These are phyloP conservation scores for Plenodomus tracheiphilus DNA, from an alignment of 2,329 filamentous ascomycete genomes.

Conservation along the genomic window DNA sequence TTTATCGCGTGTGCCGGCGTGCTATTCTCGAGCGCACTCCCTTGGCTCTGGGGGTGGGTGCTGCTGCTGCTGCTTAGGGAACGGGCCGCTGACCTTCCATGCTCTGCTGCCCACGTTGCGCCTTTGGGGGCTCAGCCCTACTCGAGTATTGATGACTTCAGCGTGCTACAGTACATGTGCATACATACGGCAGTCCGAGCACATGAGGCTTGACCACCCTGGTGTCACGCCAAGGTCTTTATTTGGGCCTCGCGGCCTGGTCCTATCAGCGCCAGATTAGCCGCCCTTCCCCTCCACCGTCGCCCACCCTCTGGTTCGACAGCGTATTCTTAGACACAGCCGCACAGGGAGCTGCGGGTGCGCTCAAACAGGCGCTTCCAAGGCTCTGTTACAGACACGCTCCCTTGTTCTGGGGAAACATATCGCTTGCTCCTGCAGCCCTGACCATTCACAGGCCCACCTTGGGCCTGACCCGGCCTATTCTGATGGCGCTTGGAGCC, in stretches of 20 bases:
- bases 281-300: slow-evolving; percentile 32
- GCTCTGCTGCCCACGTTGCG: slow-evolving; percentile 15
- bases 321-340: slow-evolving; percentile 43
- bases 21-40: slow-evolving; percentile 5
- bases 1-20: slow-evolving; percentile 3
- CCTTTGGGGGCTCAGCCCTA: slow-evolving; percentile 35
- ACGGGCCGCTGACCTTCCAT: slow-evolving; percentile 21
- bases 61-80: slow-evolving; percentile 13
- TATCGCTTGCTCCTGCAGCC: slow-evolving; percentile 25
- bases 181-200: slow-evolving; percentile 10
- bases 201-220: slow-evolving; percentile 15
- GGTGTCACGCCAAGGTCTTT: slow-evolving; percentile 29
- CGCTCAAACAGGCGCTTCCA: slow-evolving; percentile 46
- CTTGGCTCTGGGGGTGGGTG: slow-evolving; percentile 1
- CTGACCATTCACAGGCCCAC: slow-evolving; percentile 37
- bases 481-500: slow-evolving; percentile 37
- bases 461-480: slow-evolving; percentile 28
- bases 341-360: slow-evolving; percentile 30
- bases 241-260: slow-evolving; percentile 24
- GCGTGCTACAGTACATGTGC: slow-evolving; percentile 18
- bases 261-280: slow-evolving; percentile 37
- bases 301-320: slow-evolving; percentile 23
- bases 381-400: slow-evolving; percentile 24
- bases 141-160: slow-evolving; percentile 31
- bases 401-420: slow-evolving; percentile 29